Evolutionary conservation across 2,329 filamentous ascomycete genomes (phyloP), one percentile per base, ranked within the genome.

Genomic region (Graphiopsis chlorocephala): DNA sequence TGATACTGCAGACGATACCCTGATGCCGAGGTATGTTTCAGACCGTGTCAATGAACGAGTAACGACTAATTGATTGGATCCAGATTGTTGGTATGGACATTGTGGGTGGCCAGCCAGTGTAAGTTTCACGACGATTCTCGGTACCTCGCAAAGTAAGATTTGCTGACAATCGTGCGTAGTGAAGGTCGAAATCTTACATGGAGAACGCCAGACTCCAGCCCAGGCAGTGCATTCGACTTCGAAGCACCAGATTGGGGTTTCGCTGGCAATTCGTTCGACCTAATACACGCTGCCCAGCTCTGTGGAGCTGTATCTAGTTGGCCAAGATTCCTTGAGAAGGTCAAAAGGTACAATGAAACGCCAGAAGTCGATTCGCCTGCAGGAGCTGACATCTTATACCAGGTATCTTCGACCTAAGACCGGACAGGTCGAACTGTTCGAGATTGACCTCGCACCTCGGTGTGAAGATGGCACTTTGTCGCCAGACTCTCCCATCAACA

Each of bases 401-500:
- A 92, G 90, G 61, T 91, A 96, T 73, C 83, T 97, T 28, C 88
- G 87, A 70, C 92, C 92, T 1, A 84, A 81, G 47, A 62, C 60
- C 17, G 94, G 93, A 62, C 85, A 84, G 74, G 84, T 97, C 63
- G 93, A 98, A 77, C 92, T 96, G 70, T 86, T 96, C 56, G 94
- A 98, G 75, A 90, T 98, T 63, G 92, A 98, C 77, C 91, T 91
- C 77, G 82, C 85, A 56, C 92, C 92, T 20, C 86, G 86, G 60
- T 90, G 87, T 72, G 89, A 92, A 68, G 87, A 91, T 38, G 86
- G 86, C 0, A 78, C 90, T 15, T 82, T 70, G 23, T 66, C 85
- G 12, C 69, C 78, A 4, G 78, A 86, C 42, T 86, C 88, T 8
- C 80, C 83, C 29, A 79, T 94, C 17, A 77, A 81, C 52, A 79